Conservation (phyloP, 177 flowering plant genomes). For the Vitis hybrid region DNA sequence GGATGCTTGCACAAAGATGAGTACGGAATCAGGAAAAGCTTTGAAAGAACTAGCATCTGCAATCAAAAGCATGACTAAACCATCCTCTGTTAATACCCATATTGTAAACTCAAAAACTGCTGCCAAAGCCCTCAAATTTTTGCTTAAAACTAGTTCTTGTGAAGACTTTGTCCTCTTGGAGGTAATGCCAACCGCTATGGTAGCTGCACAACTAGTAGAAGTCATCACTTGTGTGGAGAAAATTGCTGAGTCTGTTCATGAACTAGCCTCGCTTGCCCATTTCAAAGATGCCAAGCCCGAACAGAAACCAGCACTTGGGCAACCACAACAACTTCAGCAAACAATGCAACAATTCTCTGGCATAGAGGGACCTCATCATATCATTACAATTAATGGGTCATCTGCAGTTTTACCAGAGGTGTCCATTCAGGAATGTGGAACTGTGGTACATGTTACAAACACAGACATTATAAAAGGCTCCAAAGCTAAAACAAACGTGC, state of each 20-base stretch:
- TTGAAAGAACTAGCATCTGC: constrained; percentile 22
- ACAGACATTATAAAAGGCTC: too few relatives aligned
- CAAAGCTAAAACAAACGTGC: too few relatives aligned
- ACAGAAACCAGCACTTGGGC: too few relatives aligned
- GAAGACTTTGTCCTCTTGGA: constrained; percentile 12
- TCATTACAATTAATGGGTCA: too few relatives aligned
- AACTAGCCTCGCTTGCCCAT: constrained; percentile 12
- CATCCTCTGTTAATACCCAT: constrained; percentile 10
- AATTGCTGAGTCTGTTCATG: constrained; percentile 13
- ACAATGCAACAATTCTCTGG: too few relatives aligned
- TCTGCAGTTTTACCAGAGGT: too few relatives aligned
- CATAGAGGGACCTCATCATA: too few relatives aligned
- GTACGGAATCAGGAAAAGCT: constrained; percentile 22
- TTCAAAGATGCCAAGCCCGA: not conserved
- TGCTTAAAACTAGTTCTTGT: constrained; percentile 9
- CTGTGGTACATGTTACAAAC: too few relatives aligned
- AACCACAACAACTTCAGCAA: too few relatives aligned
- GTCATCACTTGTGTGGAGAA: constrained; percentile 7
- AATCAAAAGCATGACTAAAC: constrained; percentile 12
- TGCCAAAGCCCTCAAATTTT: constrained; percentile 5
- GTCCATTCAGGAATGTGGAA: too few relatives aligned
- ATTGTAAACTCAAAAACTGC: constrained; percentile 18
- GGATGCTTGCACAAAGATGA: constrained; percentile 20
- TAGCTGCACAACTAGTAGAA: constrained; percentile 14
- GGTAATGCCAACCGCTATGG: constrained; percentile 17